Conservation (phyloP, 805 yeast genomes). For the Sugiyamaella boreocaroliniensis region DNA sequence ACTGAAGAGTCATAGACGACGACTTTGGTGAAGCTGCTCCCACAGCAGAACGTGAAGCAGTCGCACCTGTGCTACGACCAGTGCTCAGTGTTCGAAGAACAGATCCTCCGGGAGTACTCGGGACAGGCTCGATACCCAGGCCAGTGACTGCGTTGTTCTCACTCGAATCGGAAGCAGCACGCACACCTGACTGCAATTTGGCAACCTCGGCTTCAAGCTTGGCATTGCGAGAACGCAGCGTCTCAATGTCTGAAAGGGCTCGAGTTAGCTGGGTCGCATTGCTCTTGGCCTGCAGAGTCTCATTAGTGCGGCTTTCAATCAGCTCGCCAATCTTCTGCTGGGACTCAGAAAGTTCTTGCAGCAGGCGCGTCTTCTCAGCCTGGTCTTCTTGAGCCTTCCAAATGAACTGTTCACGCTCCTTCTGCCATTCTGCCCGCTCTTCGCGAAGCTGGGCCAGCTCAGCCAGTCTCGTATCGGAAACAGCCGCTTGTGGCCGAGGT, state of each 20-base stretch:
- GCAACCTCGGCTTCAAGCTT: slow-evolving; percentile 48
- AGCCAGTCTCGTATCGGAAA: slow-evolving; percentile 3
- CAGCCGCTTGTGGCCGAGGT: neutral
- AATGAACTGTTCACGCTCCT: slow-evolving; percentile 29
- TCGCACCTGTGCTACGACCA: slow-evolving; percentile 4
- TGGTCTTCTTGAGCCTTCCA: slow-evolving; percentile 28
- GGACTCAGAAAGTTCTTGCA: slow-evolving; percentile 32
- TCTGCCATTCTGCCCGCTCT: slow-evolving; percentile 48
- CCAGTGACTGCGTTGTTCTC: neutral
- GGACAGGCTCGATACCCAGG: neutral
- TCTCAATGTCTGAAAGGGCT: slow-evolving; percentile 55
- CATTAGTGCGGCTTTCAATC: slow-evolving; percentile 9
- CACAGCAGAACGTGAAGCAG: neutral
- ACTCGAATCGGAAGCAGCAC: neutral
- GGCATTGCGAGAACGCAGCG: slow-evolving; percentile 43
- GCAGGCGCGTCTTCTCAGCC: slow-evolving; percentile 28
- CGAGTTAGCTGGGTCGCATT: slow-evolving; percentile 64
- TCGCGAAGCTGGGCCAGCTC: slow-evolving; percentile 40
- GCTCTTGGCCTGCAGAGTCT: slow-evolving; percentile 46
- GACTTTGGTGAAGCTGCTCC: slow-evolving; percentile 14
- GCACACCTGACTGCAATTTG: slow-evolving; percentile 20
- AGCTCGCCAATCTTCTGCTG: slow-evolving; percentile 31
- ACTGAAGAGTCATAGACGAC: slow-evolving; percentile 14
- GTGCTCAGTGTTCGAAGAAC: slow-evolving; percentile 8
- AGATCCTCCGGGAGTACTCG: slow-evolving; percentile 1